Evolutionary conservation across 2,329 filamentous ascomycete species (phyloP).

Genomic region (Epichloe festucae): DNA sequence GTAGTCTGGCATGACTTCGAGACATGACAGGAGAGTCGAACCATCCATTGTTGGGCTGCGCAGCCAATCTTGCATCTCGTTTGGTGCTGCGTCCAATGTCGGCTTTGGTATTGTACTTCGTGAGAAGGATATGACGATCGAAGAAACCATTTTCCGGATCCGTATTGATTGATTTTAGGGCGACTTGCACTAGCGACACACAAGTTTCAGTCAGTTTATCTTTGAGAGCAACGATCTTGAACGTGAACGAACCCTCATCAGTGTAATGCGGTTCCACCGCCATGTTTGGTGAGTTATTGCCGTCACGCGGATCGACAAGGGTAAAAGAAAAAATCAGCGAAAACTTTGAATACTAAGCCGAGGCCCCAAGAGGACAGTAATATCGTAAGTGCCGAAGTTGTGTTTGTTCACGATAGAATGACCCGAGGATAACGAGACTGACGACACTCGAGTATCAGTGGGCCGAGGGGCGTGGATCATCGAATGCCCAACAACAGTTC

Average conservation of each 20-base stretch:
- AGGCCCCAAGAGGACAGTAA: neutral
- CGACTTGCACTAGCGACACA: conserved; percentile 17
- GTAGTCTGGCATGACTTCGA: conserved; percentile 48
- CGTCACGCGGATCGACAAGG: neutral
- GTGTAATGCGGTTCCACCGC: neutral
- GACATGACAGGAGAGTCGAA: conserved; percentile 64
- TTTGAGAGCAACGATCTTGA: neutral
- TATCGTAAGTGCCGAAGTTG: neutral
- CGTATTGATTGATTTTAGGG: conserved; percentile 14
- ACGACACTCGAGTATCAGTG: neutral
- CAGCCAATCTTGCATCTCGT: conserved; percentile 20
- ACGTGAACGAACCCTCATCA: conserved; percentile 6
- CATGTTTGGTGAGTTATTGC: neutral
- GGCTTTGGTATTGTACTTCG: conserved; percentile 15
- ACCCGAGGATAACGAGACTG: neutral
- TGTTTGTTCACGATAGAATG: neutral
- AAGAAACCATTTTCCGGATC: conserved; percentile 11
- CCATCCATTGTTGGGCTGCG: conserved; percentile 43
- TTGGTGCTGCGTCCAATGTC: conserved; percentile 33
- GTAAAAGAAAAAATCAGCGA: neutral
- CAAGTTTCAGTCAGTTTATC: neutral
- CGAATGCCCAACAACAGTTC: neutral
- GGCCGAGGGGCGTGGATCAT: neutral
- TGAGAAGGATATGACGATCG: conserved; percentile 19
- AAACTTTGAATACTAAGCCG: too few species aligned